These are phyloP conservation scores for Ceratocystis ficicola DNA, from an alignment of 2,329 filamentous ascomycete genomes.

Conservation along the genomic window DNA sequence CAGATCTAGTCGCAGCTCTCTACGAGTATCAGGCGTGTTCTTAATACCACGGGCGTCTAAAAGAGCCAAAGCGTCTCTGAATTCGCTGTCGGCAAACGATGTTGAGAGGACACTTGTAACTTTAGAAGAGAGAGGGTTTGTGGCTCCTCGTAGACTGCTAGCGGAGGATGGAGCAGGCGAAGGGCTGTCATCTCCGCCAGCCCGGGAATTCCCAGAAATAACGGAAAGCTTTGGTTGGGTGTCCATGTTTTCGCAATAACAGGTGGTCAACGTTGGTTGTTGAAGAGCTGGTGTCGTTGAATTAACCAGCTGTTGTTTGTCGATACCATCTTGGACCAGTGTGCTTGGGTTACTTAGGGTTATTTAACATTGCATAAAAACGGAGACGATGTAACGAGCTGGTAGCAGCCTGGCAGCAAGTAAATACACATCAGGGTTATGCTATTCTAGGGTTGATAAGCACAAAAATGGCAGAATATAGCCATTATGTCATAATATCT, in stretches of 20 bases:
- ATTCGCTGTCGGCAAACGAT: conserved; percentile 85
- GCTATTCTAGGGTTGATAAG: neutral
- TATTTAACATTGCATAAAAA: too few species aligned
- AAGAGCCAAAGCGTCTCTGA: conserved; percentile 68
- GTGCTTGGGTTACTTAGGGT: too few species aligned
- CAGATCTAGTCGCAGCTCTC: conserved; percentile 67
- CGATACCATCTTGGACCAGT: neutral
- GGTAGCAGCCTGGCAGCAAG: too few species aligned
- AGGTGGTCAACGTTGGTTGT: neutral
- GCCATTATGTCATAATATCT: conserved; percentile 11
- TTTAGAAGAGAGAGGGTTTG: conserved; percentile 60
- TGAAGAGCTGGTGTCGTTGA: neutral
- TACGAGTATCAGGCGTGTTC: conserved; percentile 66
- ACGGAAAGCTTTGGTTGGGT: conserved; percentile 10
- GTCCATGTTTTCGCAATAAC: conserved; percentile 13
- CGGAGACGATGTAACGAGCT: too few species aligned
- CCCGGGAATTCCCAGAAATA: neutral
- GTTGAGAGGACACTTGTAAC: conserved; percentile 77
- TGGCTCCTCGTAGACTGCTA: conserved; percentile 26
- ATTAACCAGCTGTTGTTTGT: neutral
- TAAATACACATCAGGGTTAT: neutral
- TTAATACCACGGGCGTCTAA: conserved; percentile 59
- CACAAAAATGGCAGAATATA: neutral
- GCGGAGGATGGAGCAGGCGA: conserved; percentile 27
- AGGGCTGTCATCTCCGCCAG: conserved; percentile 18